Evolutionary conservation across 805 yeast species (phyloP), one percentile per base, ranked within the genome.

Genomic region (Teunomyces lycoperdinae): DNA sequence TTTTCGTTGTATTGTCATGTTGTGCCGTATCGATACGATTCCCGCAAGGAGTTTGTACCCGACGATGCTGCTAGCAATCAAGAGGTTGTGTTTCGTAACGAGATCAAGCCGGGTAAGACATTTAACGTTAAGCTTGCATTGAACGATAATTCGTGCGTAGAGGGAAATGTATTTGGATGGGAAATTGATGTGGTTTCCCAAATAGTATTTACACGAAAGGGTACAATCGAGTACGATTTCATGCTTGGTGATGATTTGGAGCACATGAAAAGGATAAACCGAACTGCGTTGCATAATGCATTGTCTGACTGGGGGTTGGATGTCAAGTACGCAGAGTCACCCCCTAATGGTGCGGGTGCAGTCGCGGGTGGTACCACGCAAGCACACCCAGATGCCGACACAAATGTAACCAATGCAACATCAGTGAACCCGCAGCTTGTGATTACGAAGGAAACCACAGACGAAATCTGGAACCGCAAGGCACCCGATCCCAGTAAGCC

Each of bases 31-130:
- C 61, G 65, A 44, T 73, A 67, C 50, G 47, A 64, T 40, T 67
- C 63, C 28, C 47, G 43, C 4, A 30, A 51, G 47, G 43, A 45
- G 44, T 70, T 70, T 43, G 30, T 9, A 1, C 69, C 71, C 11
- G 58, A 55, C 3, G 42, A 51, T 20, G 45, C 49, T 11, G 60
- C 54, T 24, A 42, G 49, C 13, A 60, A 61, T 38, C 53, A 55
- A 31, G 76, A 72, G 51, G 66, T 73, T 6, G 58, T 58, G 32
- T 73, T 69, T 55, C 60, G 62, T 26, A 71, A 72, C 50, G 64
- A 68, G 35, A 64, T 89, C 16, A 84, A 83, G 52, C 94, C 96
- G 0, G 88, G 86, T 20, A 86, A 83, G 56, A 72, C 81, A 5
- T 86, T 85, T 61, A 77, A 79, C 48, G 83, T 82, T 2, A 70